Base-by-base conservation (phyloP, 1,284 basidiomycete genomes). In the Leccinum pachyderme region DNA sequence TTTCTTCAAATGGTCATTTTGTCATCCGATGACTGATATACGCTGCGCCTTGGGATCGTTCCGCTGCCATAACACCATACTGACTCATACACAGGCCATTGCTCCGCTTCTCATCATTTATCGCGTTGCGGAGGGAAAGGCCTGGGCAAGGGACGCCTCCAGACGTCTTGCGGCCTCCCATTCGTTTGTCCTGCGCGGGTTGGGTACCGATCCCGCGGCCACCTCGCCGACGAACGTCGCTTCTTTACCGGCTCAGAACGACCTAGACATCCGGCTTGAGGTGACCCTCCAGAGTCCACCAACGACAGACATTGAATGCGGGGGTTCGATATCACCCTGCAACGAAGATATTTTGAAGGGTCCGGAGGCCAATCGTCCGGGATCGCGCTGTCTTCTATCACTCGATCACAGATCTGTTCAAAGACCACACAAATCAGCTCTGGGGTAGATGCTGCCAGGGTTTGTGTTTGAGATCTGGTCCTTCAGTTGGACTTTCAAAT, bases 91-190 rank as follows among this genome's bases (percentile, higher is more conserved):
- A 27, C 29, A 69, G 67, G 52, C 64, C 25, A 55, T 71, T 12
- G 67, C 70, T 9, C 62, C 67, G 1, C 66, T 72, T 37, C 69
- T 69, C 37, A 69, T 69, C 49, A 69, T 69, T 35, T 66, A 70
- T 45, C 70, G 70, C 28, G 64, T 69, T 18, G 58, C 68, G 2
- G 66, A 70, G 48, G 69, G 67, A 15, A 72, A 69, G 35, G 69
- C 67, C 2, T 69, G 70, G 67, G 47, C 57, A 3, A 54, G 8
- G 18, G 59, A 68, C 2, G 31, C 56, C 27, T 53, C 58, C 6
- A 54, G 57, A n/a, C 60, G 54, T 13, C 44, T 51, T 35, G 43
- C 33, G 0, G 24, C 25, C 6, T 51, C 56, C 0, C 22, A 3
- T 35, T 54, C 63, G 5, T 47, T 57, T 13, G 46, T 13, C 22